Percentiles rank a stretch among this genome's conserved stretches.
Evolutionary conservation across 2,329 filamentous ascomycete species (phyloP).

Genomic region (Epichloe typhina): DNA sequence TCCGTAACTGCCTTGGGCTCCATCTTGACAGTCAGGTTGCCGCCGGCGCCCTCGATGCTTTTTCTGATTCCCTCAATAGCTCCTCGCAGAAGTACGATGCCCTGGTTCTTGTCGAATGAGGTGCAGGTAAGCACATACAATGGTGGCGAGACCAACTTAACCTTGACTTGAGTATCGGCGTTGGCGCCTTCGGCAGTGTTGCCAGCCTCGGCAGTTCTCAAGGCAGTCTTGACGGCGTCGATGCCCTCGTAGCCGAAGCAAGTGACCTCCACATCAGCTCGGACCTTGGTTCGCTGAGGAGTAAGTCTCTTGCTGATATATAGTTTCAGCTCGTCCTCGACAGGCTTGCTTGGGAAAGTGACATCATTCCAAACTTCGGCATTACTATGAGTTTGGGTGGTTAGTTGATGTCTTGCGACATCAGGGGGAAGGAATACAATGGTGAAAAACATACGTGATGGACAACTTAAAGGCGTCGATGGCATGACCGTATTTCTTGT

Average conservation of each 20-base stretch:
- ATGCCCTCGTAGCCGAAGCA: constrained; percentile 96
- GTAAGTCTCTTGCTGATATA: constrained; percentile 97
- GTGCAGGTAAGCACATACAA: constrained; percentile 94
- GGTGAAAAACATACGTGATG: constrained; percentile 58
- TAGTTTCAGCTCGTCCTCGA: constrained; percentile 78
- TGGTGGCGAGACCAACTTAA: constrained; percentile 93
- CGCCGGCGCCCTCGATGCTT: constrained; percentile 66
- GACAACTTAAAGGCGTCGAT: constrained; percentile 98
- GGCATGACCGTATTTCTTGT: constrained; percentile 93
- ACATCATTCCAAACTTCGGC: constrained; percentile 93
- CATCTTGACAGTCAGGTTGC: constrained; percentile 87
- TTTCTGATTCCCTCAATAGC: constrained; percentile 78
- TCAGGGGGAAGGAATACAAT: background rate
- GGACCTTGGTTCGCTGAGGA: constrained; percentile 96
- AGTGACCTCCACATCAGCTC: constrained; percentile 91
- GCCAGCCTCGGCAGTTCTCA: constrained; percentile 80
- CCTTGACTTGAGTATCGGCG: constrained; percentile 85
- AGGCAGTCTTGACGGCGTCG: constrained; percentile 89
- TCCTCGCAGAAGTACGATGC: constrained; percentile 73
- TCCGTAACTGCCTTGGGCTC: constrained; percentile 98
- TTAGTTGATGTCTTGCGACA: background rate
- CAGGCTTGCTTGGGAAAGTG: constrained; percentile 70
- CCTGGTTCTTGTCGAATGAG: constrained; percentile 81
- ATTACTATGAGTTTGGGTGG: constrained; percentile 45
- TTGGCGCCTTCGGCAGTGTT: constrained; percentile 51